Base-by-base conservation (phyloP, 805 yeast genomes). In the Starmerella roubikii region DNA sequence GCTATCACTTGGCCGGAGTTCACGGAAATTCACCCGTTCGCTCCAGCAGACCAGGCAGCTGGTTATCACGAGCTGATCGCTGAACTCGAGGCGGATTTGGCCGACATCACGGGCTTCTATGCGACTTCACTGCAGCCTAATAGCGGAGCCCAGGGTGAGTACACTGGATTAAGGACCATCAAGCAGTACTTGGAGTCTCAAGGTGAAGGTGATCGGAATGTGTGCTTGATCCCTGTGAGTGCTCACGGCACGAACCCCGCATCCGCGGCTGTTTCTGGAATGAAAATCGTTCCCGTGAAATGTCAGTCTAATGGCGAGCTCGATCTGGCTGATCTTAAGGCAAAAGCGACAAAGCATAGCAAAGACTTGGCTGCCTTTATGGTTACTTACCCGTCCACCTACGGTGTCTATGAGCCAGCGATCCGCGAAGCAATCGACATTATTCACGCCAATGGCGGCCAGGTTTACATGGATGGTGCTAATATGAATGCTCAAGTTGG, bases 161-260 rank as follows among this genome's bases (percentile, higher is more conserved):
- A 80, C 62, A 74, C 97, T 13, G 98, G 98, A 22, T 67, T 91
- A 44, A 73, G 93, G 43, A 84, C 85, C 32, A 88, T 91, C 49
- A 71, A 76, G 50, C 72, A 79, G 28, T 91, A 82, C 57, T 72
- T 81, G 50, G 72, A 74, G 45, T 64, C 78, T 17, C 68, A 65
- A 32, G 93, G 91, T 30, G 78, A 85, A 55, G 60, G 68, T 15
- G 64, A 75, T 42, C 72, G 98, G 56, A 75, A 85, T 58, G 69
- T 91, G 38, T 91, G 96, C 61, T 68, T 91, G 56, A 91, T 91
- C 52, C 98, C 98, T 4, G 94, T 88, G 3, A 77, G 91, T 53
- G 98, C 98, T 2, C 98, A 91, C 56, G 98, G 98, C 42, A 91
- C 98, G 15, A 91, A 91, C 57, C 98, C 98, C 19, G 98, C 98